These are phyloP conservation scores for Arthrobotrys iridis DNA, from an alignment of 2,329 filamentous ascomycete species.

Conservation along the genomic window DNA sequence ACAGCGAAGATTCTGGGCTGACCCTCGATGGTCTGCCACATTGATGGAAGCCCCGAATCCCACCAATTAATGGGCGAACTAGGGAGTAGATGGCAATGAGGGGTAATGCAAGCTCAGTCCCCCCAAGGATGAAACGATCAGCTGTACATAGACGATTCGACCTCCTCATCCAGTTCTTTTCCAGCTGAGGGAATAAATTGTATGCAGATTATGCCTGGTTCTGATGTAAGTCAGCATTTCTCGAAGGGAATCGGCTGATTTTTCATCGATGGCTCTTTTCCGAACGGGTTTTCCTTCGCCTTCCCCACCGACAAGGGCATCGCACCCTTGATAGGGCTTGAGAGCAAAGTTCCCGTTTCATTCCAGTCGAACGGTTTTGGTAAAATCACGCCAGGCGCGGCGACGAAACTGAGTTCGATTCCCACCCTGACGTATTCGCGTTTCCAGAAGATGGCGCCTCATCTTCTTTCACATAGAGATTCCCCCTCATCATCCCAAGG, in stretches of 20 bases:
- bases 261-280: conserved; percentile 15
- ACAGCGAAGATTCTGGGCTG: conserved; percentile 9
- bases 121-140: conserved; percentile 29
- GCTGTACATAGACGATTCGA: conserved; percentile 17
- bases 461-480: background rate
- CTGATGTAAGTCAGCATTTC: conserved; percentile 4
- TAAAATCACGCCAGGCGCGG: conserved; percentile 20
- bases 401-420: conserved; percentile 6
- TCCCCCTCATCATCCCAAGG: background rate
- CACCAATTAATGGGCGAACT: conserved; percentile 29
- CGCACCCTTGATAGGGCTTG: conserved; percentile 19
- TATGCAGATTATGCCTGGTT: background rate
- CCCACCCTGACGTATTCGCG: conserved; percentile 16
- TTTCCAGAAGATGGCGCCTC: conserved; percentile 3
- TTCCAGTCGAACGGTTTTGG: conserved; percentile 35
- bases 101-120: conserved; percentile 9
- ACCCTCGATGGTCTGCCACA: background rate
- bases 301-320: conserved; percentile 46
- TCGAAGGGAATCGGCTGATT: background rate
- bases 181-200: conserved; percentile 40
- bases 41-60: conserved; percentile 7
- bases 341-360: conserved; percentile 37
- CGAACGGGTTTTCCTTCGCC: conserved; percentile 19
- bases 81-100: background rate
- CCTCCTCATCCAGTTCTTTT: background rate